A percentile compares a stretch with the other conserved stretches of the same genome.
Evolutionary conservation across 345 rosid species (phyloP).

Genomic region (Eucalyptus shirleyi): DNA sequence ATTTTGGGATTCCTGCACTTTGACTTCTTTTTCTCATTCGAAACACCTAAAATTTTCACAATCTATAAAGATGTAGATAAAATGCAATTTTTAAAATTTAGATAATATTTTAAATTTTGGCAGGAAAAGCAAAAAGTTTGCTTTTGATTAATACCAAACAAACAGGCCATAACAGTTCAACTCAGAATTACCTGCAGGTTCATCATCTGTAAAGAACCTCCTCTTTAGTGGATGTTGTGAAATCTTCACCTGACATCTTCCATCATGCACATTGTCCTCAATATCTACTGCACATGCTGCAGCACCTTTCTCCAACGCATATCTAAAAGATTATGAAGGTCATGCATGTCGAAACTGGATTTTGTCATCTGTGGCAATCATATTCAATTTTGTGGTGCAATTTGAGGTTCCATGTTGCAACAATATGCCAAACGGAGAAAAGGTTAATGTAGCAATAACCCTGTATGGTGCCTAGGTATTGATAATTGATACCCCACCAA

Average conservation of each 20-base stretch:
- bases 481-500: background rate
- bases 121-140: background rate
- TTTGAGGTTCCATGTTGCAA: background rate
- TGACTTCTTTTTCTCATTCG: background rate
- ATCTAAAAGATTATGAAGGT: conserved; percentile 23
- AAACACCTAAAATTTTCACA: background rate
- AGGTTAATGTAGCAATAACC: background rate
- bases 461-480: background rate
- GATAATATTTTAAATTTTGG: background rate
- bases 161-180: background rate
- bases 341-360: background rate
- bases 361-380: background rate
- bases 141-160: background rate
- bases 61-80: background rate
- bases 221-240: conserved; percentile 39
- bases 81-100: background rate
- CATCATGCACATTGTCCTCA: conserved; percentile 21
- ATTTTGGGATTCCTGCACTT: background rate
- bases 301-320: conserved; percentile 76
- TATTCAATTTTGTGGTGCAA: background rate
- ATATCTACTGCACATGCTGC: conserved; percentile 76
- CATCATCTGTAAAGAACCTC: conserved; percentile 26
- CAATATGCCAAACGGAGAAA: background rate
- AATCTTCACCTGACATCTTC: conserved; percentile 21
- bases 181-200: conserved; percentile 26